These are phyloP conservation scores for Cladosporium sp. DNA, from an alignment of 2,329 filamentous ascomycete genomes.

Conservation along the genomic window DNA sequence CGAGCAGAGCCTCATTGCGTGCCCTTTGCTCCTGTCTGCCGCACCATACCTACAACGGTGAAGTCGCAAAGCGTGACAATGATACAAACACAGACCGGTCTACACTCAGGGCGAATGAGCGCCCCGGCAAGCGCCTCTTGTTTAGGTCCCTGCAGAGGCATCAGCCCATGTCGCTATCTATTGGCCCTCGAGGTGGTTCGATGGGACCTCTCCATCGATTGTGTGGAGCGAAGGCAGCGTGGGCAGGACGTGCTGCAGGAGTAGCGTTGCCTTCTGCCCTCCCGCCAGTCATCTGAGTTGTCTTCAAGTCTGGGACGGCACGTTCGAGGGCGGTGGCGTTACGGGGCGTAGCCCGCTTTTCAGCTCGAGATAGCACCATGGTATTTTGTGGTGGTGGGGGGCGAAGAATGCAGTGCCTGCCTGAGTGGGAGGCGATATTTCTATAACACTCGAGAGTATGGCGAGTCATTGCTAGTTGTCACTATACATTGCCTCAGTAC, in stretches of 20 bases:
- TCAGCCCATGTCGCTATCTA: background rate
- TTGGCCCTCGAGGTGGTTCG: background rate
- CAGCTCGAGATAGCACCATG: background rate
- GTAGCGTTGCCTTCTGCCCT: background rate
- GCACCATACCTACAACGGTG: background rate
- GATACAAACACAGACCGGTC: conserved; percentile 3
- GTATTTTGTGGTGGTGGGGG: conserved; percentile 6
- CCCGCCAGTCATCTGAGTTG: background rate
- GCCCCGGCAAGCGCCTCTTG: background rate
- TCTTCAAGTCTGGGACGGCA: background rate
- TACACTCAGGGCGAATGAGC: background rate
- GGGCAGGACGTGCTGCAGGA: conserved; percentile 4
- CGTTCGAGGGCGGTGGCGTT: background rate
- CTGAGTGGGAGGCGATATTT: background rate
- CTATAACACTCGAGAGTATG: background rate
- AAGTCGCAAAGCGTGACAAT: background rate
- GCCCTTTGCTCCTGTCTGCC: background rate
- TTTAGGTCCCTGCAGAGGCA: background rate
- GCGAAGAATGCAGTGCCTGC: background rate
- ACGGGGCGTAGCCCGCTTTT: background rate
- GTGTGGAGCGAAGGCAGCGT: background rate
- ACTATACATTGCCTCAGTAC: background rate
- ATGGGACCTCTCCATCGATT: background rate
- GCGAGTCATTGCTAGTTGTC: background rate
- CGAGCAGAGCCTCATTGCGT: conserved; percentile 9